These are phyloP conservation scores for Vitis hybrid DNA, from an alignment of 177 flowering plant species.

Conservation along the genomic window DNA sequence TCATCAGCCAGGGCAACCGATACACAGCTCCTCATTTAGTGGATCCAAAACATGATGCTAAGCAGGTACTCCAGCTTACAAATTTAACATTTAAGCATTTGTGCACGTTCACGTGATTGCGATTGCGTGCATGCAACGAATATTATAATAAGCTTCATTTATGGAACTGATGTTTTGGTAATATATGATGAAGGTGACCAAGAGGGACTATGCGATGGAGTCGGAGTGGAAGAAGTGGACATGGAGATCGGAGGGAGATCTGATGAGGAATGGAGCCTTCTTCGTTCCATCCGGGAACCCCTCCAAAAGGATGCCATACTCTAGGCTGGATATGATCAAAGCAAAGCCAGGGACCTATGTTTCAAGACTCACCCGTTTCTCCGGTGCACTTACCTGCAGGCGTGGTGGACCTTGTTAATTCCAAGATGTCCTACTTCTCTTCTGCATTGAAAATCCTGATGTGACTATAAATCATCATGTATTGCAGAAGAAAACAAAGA, in stretches of 20 bases:
- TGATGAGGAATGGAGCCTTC: constrained; percentile 50
- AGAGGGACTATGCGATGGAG: constrained; percentile 39
- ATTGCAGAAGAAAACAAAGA: too few species aligned
- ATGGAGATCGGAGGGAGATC: constrained; percentile 60
- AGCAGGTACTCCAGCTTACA: too few species aligned
- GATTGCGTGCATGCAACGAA: too few species aligned
- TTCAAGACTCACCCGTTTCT: constrained; percentile 47
- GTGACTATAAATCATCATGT: too few species aligned
- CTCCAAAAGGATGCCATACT: neutral
- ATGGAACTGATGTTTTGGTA: neutral
- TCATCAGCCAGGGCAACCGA: constrained; percentile 13
- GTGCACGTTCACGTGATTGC: too few species aligned
- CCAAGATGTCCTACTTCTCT: neutral
- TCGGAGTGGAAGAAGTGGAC: constrained; percentile 47
- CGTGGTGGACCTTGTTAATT: constrained; percentile 32
- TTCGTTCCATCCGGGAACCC: constrained; percentile 38
- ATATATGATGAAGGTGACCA: constrained; percentile 40
- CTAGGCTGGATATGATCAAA: constrained; percentile 32
- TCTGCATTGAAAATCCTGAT: neutral
- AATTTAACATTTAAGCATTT: too few species aligned
- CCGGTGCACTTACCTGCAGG: constrained; percentile 61
- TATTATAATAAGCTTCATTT: neutral
- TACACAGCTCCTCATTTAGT: constrained; percentile 8
- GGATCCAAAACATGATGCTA: constrained; percentile 40
- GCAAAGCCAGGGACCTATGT: constrained; percentile 51